Base-by-base conservation (phyloP, 805 yeast species). In the Yarrowia sp. region DNA sequence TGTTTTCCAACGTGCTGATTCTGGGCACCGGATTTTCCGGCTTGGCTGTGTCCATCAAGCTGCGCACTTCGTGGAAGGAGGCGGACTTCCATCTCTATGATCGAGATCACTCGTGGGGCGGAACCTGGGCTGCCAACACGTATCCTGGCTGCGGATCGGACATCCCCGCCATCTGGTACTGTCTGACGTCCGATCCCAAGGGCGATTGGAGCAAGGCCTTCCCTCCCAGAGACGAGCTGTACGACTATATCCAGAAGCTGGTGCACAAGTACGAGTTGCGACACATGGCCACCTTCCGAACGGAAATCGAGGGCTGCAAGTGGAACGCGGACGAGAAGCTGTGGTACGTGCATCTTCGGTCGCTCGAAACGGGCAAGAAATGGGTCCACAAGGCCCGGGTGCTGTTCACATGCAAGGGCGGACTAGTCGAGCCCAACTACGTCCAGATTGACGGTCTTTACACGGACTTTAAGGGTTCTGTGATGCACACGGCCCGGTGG, bases 81-180 rank as follows among this genome's bases (percentile, higher is more conserved):
- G 67, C 22, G 2, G 72, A 70, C 48, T 71, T 63, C 14, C 67
- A 58, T 19, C 52, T 71, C 19, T 71, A 63, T 35, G 72, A 71
- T 10, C 64, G 68, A 9, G 63, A 72, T 19, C 45, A 38, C 12
- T 67, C 59, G 19, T 52, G 72, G 63, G 74, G 74, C 1, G 74
- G 74, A 11, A 72, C 74, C 19, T 72, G 74, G 74, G 68, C 55
- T 14, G 70, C 70, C 32, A 72, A 72, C 59, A 63, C 71, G 12
- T 72, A 72, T 36, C 74, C 74, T 2, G 73, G 73, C 9, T 71
- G 73, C 35, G 71, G 72, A 9, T 56, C 65, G 5, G 73, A 71
- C 58, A 70, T 71, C 26, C 73, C 73, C 15, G 73, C 73, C n/a
- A 67, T 69, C 32, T 69, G 70, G 68, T 71, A 71, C 56, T 71